Evolutionary conservation across 306 rosid genomes (phyloP), one percentile per base, ranked within the genome.

Genomic region (Spatholobus suberectus): DNA sequence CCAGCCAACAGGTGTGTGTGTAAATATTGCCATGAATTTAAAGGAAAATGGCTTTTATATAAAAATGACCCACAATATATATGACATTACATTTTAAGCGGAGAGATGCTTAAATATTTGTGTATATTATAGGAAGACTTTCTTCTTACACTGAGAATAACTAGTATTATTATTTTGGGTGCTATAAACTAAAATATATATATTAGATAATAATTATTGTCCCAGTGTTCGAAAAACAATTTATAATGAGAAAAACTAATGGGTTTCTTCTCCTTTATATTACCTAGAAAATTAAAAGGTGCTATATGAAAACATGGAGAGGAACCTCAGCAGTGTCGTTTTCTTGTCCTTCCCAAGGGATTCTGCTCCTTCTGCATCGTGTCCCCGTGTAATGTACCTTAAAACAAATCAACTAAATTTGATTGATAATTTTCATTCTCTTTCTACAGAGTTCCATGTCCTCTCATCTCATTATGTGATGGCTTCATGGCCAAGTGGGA

Each of bases 401-500:
- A 17, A 34, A 62, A 49, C 29, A 37, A 17, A 81, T 38, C 18
- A 4, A 20, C 70, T 38, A 20, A 85, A 47, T 17, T 8, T 4
- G 41, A 75, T 34, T 52, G 76, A n/a, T 75, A 54, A 61, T 74
- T 51, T 62, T 71, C 21, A 55, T 32, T 66, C 67, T 62, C 9
- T 68, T 83, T 85, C 81, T 51, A 44, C 41, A 7, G 4, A 47
- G 54, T 37, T 82, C 69, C 77, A 79, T 83, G 82, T 77, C 79
- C 32, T 57, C 55, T 61, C 74, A 47, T 29, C 21, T n/a, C n/a
- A n/a, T n/a, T n/a, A 40, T 32, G 32, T 63, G 38, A 62, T 27
- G 69, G 12, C 69, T 62, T 32, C 43, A 82, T 85, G 84, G 34
- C 12, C 86, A 18, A 63, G 84, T 87, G 88, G 85, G 88, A 89